These are phyloP conservation scores for Leptodermis oblonga DNA, from an alignment of 257 asterid species.

Conservation along the genomic window DNA sequence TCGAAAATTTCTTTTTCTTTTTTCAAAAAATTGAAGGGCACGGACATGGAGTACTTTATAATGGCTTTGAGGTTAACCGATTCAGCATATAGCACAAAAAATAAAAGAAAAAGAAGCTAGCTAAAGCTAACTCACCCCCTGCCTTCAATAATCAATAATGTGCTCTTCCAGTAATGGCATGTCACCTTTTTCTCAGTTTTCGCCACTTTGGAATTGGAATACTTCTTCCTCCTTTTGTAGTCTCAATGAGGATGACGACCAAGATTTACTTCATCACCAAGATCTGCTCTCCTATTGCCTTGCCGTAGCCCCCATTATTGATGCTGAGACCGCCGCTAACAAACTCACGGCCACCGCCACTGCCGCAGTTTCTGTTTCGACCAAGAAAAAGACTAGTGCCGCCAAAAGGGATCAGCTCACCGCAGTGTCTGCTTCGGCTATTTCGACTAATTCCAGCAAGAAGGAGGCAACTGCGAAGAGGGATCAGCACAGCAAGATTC, in stretches of 20 bases:
- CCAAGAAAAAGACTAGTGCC: slow-evolving; percentile 5
- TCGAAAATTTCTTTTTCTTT: too few species aligned
- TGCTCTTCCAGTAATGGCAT: slow-evolving; percentile 34
- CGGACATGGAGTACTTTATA: too few species aligned
- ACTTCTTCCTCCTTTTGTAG: slow-evolving; percentile 27
- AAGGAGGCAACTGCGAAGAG: slow-evolving; percentile 24
- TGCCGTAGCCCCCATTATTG: slow-evolving; percentile 17
- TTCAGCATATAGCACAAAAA: too few species aligned
- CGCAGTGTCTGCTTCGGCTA: too few species aligned
- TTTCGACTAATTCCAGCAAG: too few species aligned
- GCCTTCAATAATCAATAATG: too few species aligned
- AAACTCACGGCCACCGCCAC: too few species aligned
- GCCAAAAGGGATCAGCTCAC: not conserved
- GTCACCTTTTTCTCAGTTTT: slow-evolving; percentile 32
- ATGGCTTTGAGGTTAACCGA: not conserved
- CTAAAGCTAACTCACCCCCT: too few species aligned
- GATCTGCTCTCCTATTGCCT: slow-evolving; percentile 30
- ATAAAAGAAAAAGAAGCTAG: not conserved
- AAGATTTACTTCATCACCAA: slow-evolving; percentile 33
- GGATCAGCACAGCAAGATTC: slow-evolving; percentile 76
- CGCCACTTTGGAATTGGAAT: slow-evolving; percentile 23
- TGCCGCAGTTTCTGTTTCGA: not conserved
- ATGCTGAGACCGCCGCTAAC: slow-evolving; percentile 10
- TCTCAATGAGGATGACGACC: slow-evolving; percentile 25
- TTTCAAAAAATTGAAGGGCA: too few species aligned